phyloP scores from a whole-genome alignment of 2,329 filamentous ascomycete genomes.

The Zasmidium cellare region DNA sequence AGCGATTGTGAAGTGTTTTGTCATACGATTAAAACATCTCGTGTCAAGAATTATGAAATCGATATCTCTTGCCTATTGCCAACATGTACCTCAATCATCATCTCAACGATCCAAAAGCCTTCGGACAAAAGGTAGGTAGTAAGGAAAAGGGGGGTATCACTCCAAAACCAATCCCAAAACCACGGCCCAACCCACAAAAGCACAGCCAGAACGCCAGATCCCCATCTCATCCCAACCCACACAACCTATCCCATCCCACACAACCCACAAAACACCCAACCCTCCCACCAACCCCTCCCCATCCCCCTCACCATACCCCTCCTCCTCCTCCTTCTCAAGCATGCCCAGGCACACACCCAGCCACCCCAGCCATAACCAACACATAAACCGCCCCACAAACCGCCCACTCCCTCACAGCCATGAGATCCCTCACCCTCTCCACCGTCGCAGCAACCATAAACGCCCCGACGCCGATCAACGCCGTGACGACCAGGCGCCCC shows the following conservation, averaged over 20 bases:
- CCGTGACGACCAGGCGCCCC: constrained; percentile 41
- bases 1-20: too few relatives aligned
- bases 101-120: background rate
- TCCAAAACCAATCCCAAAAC: background rate
- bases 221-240: too few relatives aligned
- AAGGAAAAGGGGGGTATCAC: constrained; percentile 3
- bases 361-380: constrained; percentile 38
- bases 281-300: background rate
- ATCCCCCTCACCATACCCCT: background rate
- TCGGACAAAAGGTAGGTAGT: too few relatives aligned
- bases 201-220: too few relatives aligned
- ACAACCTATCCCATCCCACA: too few relatives aligned
- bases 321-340: background rate
- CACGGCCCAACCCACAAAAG: too few relatives aligned
- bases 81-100: too few relatives aligned
- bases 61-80: too few relatives aligned
- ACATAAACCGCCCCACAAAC: constrained; percentile 43
- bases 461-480: constrained; percentile 38
- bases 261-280: background rate
- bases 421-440: constrained; percentile 32
- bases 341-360: constrained; percentile 24
- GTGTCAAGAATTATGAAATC: too few relatives aligned
- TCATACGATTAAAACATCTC: too few relatives aligned
- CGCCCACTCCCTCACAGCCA: constrained; percentile 43
- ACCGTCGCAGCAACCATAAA: constrained; percentile 36